Conservation (phyloP, 2,329 filamentous ascomycete species). For the Trichoderma harzianum region DNA sequence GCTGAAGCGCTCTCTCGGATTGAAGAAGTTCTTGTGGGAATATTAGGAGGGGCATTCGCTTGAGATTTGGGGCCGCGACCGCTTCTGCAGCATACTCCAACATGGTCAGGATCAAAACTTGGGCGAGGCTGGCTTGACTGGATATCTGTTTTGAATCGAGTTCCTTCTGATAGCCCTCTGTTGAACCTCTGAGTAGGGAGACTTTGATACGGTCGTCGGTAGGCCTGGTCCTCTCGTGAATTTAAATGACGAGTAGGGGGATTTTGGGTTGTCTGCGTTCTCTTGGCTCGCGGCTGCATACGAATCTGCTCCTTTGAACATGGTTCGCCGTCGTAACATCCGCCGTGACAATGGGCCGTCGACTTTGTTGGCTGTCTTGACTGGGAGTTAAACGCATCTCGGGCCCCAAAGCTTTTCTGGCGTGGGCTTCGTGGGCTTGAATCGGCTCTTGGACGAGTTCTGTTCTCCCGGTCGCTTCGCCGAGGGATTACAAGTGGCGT, state of each 20-base stretch:
- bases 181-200: background rate
- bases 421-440: conserved; percentile 13
- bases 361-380: background rate
- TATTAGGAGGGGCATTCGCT: conserved; percentile 31
- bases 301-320: conserved; percentile 6
- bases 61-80: conserved; percentile 27
- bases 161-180: background rate
- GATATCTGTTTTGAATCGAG: background rate
- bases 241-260: background rate
- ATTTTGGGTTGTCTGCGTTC: background rate
- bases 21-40: conserved; percentile 37
- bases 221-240: background rate
- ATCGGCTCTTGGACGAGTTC: conserved; percentile 1
- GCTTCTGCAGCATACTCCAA: conserved; percentile 28
- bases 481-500: conserved; percentile 11
- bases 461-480: background rate
- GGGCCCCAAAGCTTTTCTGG: background rate
- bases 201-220: conserved; percentile 2
- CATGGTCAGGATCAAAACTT: conserved; percentile 23
- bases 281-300: background rate
- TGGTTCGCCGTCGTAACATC: conserved; percentile 15
- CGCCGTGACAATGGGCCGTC: conserved; percentile 12
- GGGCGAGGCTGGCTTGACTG: background rate
- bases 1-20: conserved; percentile 27
- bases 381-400: background rate